Evolutionary conservation across 148 eudicot species (phyloP), one percentile per base, ranked within the genome.

Genomic region (Persicaria tinctoria): DNA sequence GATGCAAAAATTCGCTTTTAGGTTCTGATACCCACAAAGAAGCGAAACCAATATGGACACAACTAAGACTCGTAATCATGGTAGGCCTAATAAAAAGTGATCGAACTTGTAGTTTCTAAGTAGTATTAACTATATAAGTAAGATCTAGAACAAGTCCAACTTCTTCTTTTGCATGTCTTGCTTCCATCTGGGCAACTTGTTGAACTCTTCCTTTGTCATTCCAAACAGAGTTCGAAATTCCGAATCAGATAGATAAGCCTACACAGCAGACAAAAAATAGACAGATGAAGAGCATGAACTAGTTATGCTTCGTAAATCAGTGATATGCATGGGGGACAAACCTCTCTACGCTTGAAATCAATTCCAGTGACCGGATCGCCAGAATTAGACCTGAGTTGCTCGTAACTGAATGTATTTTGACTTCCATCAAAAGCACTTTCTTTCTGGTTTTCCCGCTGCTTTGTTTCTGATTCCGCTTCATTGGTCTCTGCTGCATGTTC

Each of bases 311-410:
- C 49, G 13, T 5, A 23, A n/a, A 60, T 60, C 7, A 60, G 9
- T 17, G 38, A 50, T 50, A 50, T 50, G 53, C 53, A 50, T 12
- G 41, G 0, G 10, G 20, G 51, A 78, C 89, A 62, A 79, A 94
- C 98, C 98, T 94, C 98, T 87, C 98, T 91, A 48, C 97, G 88
- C 76, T 91, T 94, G 57, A 90, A 90, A 82, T 94, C 98, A 51
- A 94, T 94, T 70, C 97, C 97, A 9, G 93, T 90, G 59, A 88
- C 97, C 8, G 98, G 98, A 76, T 94, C 84, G 46, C 84, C 88
- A 0, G 98, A 94, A 77, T 82, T 88, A 76, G 95, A 89, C 85
- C 79, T 88, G 77, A 94, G 85, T 79, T 81, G 90, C 11, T 90
- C 97, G 51, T 91, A 94, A 77, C 80, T 80, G 75, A 94, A 94